These are phyloP conservation scores for Gloeophyllum trabeum DNA, from an alignment of 768 basidiomycete genomes.

Conservation along the genomic window DNA sequence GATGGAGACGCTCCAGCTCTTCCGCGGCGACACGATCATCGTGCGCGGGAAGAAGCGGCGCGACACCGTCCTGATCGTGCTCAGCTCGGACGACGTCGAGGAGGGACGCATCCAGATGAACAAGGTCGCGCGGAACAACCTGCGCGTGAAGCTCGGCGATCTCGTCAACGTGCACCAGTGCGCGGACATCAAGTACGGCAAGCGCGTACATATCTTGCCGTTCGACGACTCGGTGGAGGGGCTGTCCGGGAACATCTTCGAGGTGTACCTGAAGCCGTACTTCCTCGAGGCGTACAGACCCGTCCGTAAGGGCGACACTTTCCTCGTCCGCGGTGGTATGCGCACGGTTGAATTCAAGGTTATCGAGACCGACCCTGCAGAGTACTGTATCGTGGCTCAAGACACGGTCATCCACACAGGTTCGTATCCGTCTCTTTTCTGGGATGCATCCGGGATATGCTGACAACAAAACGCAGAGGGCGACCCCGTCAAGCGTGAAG, in stretches of 20 bases:
- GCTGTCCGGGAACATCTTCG: conserved; percentile 95
- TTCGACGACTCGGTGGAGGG: conserved; percentile 99
- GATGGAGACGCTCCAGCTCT: conserved; percentile 89
- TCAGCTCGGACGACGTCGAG: conserved; percentile 93
- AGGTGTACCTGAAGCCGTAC: conserved; percentile 97
- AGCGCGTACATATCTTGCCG: conserved; percentile 91
- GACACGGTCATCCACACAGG: conserved; percentile 96
- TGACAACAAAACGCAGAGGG: conserved; percentile 51
- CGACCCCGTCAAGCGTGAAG: conserved; percentile 97
- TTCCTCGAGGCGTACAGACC: conserved; percentile 92
- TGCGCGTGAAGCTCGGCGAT: conserved; percentile 95
- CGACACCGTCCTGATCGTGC: conserved; percentile 94
- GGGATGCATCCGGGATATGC: neutral
- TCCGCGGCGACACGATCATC: conserved; percentile 95
- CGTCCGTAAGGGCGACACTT: conserved; percentile 95
- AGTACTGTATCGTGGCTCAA: conserved; percentile 98
- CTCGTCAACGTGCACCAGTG: conserved; percentile 94
- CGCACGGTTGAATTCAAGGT: conserved; percentile 99
- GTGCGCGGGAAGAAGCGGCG: conserved; percentile 94
- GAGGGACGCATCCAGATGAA: conserved; percentile 98
- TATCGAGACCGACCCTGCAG: conserved; percentile 94
- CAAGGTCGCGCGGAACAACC: conserved; percentile 99
- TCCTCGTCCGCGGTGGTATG: conserved; percentile 98
- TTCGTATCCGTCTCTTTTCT: conserved; percentile 19
- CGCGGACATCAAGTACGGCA: conserved; percentile 97